Base-by-base conservation (phyloP, 1,139 yeast species). In the Kodamaea plutei region DNA sequence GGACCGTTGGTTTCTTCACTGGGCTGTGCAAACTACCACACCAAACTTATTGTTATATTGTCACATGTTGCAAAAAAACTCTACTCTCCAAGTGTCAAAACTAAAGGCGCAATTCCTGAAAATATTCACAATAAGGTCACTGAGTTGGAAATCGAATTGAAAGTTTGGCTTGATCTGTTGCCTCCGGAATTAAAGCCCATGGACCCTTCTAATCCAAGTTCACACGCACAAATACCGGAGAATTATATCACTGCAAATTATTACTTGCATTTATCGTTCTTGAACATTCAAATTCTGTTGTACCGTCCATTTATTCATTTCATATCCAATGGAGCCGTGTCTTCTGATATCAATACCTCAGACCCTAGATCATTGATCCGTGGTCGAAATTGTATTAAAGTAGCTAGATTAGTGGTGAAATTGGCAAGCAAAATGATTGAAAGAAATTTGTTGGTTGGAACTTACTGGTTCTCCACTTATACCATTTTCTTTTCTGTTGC, bases 401-500 rank as follows among this genome's bases (percentile, higher is more conserved):
- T 85, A 5, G 91, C 96, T 0, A 66, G 95, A 42, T 75, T 84
- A 44, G 95, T 84, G 18, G 89, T 88, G 10, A 81, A 83, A 44
- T 56, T 87, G 37, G 91, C 95, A 0, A 80, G 84, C 50, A 91
- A 84, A 44, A 77, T 88, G 84, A 77, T 84, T 39, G 76, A 76
- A 40, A 78, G 79, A 39, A 72, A 82, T 38, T 69, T 85, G 49
- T 64, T 88, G 34, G 77, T 84, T 39, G 96, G 96, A 1, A 84
- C 95, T 2, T 88, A 88, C 54, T 87, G 96, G 96, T 88, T 87
- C 52, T 81, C 93, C 10, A 82, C 84, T 56, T 88, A 88, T 54
- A 85, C 96, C 0, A 82, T 88, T n/a, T 88, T 88, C 54, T 88
- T 85, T 52, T 80, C 95, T 3, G 88, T 88, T 34, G 95, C 96